Base-by-base conservation (phyloP, 2,329 filamentous ascomycete species). In the Diaporthe vaccinii region DNA sequence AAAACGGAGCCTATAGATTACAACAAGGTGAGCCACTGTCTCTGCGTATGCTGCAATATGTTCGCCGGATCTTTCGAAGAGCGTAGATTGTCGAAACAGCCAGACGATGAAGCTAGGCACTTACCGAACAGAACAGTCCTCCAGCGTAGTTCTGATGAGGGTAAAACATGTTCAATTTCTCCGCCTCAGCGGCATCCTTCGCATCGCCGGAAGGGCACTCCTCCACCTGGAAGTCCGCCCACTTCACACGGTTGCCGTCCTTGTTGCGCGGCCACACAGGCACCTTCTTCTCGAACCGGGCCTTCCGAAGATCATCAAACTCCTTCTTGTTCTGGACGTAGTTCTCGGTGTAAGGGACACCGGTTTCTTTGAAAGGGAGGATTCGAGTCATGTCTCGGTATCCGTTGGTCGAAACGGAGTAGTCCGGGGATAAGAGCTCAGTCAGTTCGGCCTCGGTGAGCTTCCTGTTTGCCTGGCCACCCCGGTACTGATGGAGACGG, bases 111-210 rank as follows among this genome's bases (percentile, higher is more conserved):
- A 10, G 12, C 3, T 20, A 58, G 12, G 6, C 9, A 65, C 58
- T 55, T 55, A 73, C 71, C 9, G 39, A 31, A 31, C 41, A 36
- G 61, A 68, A 46, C 7, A 69, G 17, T 14, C 65, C 65, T 55
- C 65, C 65, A 25, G 14, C 55, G n/a, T 41, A 39, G 15, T 34
- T 39, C 51, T 58, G 49, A 31, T 74, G 59, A 36, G 72, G 72
- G 15, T 68, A 74, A 28, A 58, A 74, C 1, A 34, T n/a, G 36
- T 46, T 58, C 49, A 69, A 1, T 10, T 9, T 55, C 49, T 55
- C 25, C 28, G 34, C 65, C 49, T 69, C 65, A 14, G 34, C 34
- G 34, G 65, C 49, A 15, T 55, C 46, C 7, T 28, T 53, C 41
- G 65, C 49, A 12, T 22, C 34, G 9, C 46, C 49, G 4, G 65